Evolutionary conservation across 2,329 filamentous ascomycete species (phyloP).

Genomic region (Eurotiales sp.): DNA sequence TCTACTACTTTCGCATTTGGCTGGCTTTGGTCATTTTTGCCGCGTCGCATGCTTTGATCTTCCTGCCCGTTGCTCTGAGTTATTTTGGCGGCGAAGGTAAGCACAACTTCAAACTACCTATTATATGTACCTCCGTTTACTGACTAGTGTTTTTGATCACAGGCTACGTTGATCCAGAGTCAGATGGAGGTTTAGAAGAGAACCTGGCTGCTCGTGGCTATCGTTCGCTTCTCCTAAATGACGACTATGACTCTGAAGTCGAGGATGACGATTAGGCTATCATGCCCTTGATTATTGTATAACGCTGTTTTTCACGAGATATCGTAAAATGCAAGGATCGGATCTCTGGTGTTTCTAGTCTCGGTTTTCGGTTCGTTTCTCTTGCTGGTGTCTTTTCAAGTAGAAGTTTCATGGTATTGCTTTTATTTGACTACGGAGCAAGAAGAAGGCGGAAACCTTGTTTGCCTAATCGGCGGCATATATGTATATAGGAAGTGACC

Average conservation of each 20-base stretch:
- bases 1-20: constrained; percentile 99
- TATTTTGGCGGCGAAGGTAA: constrained; percentile 74
- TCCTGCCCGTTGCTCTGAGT: constrained; percentile 84
- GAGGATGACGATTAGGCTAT: constrained; percentile 54
- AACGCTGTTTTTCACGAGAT: background rate
- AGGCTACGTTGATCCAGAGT: constrained; percentile 83
- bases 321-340: no score
- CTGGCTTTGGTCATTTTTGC: constrained; percentile 86
- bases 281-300: background rate
- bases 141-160: constrained; percentile 1
- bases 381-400: no score
- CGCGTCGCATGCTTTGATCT: constrained; percentile 81
- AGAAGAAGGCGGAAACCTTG: no score
- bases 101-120: constrained; percentile 20
- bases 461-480: no score
- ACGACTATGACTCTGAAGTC: constrained; percentile 65
- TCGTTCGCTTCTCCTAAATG: constrained; percentile 71
- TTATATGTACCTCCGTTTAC: background rate
- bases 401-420: no score
- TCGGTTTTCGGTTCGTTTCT: no score
- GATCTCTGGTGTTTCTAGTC: no score
- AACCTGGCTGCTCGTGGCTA: constrained; percentile 78
- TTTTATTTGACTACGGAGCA: no score
- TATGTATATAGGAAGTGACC: no score
- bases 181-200: constrained; percentile 82